Evolutionary conservation across 805 yeast genomes (phyloP).

Genomic region (Alloascoidea hylecoeti): DNA sequence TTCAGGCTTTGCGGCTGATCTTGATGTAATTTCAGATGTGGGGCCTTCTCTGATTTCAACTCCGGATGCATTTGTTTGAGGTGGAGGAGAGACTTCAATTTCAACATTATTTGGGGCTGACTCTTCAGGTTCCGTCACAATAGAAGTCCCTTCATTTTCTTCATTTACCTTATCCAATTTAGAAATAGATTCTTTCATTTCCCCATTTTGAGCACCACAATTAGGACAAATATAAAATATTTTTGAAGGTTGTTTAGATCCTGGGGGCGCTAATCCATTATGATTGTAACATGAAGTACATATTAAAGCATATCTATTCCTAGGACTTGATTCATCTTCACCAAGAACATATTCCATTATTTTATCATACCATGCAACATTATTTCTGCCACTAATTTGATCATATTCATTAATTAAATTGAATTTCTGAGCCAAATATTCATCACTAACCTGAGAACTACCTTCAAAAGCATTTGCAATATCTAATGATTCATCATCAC

Average conservation of each 20-base stretch:
- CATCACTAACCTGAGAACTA: not conserved
- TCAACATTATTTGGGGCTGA: no score
- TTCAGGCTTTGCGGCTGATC: no score
- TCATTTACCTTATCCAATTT: no score
- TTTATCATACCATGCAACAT: constrained; percentile 25
- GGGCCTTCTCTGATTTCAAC: no score
- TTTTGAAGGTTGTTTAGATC: constrained; percentile 26
- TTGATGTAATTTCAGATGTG: no score
- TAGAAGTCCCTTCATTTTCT: no score
- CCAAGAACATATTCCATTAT: constrained; percentile 34
- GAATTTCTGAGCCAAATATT: not conserved
- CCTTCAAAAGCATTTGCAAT: constrained; percentile 24
- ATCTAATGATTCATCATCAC: constrained; percentile 29
- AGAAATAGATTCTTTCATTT: constrained; percentile 16
- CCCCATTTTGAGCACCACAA: constrained; percentile 28
- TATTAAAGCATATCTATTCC: constrained; percentile 55
- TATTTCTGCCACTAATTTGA: constrained; percentile 4
- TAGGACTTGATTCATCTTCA: constrained; percentile 47
- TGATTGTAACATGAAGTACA: constrained; percentile 54
- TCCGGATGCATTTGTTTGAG: no score
- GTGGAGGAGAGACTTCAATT: no score
- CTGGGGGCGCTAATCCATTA: constrained; percentile 76
- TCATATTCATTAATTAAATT: not conserved
- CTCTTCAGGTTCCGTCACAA: no score
- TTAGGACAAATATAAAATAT: constrained; percentile 50